phyloP scores from a whole-genome alignment of 805 yeast species.

The Starmerella kuoi region DNA sequence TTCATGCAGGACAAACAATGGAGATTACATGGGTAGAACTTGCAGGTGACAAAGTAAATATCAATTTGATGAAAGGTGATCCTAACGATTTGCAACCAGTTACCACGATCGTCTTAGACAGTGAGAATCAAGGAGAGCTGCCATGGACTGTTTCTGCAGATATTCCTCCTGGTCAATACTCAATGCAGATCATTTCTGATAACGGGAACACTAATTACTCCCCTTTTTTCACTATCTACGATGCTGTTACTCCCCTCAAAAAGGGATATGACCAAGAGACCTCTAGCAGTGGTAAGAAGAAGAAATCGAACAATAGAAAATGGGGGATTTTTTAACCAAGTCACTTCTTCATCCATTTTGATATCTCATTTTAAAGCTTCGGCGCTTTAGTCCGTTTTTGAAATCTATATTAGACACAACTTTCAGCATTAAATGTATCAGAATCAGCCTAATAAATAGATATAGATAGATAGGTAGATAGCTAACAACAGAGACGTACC shows the following conservation, averaged over 20 bases:
- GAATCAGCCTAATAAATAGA: too few relatives aligned
- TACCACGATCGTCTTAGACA: constrained; percentile 23
- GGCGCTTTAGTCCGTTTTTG: too few relatives aligned
- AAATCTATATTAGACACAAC: too few relatives aligned
- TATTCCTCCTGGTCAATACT: constrained; percentile 14
- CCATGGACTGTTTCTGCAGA: constrained; percentile 25
- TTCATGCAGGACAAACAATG: constrained; percentile 24
- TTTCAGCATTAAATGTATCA: too few relatives aligned
- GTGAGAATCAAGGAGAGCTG: constrained; percentile 25
- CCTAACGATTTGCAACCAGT: constrained; percentile 21
- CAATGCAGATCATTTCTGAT: constrained; percentile 19
- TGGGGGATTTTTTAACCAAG: neutral
- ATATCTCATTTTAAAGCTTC: neutral
- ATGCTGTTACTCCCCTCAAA: constrained; percentile 12
- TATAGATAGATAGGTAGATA: too few relatives aligned
- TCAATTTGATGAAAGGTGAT: constrained; percentile 25
- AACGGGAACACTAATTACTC: constrained; percentile 25
- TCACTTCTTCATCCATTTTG: neutral
- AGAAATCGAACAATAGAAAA: neutral
- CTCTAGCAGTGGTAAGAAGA: neutral
- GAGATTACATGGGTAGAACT: constrained; percentile 26
- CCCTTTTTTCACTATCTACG: constrained; percentile 21
- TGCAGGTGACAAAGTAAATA: constrained; percentile 18
- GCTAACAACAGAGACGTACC: too few relatives aligned
- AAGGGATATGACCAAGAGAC: too few relatives aligned